A percentile compares a stretch with the other conserved stretches of the same genome.
phyloP scores from a whole-genome alignment of 495 filamentous ascomycete species.

The Xylaria bambusicola region DNA sequence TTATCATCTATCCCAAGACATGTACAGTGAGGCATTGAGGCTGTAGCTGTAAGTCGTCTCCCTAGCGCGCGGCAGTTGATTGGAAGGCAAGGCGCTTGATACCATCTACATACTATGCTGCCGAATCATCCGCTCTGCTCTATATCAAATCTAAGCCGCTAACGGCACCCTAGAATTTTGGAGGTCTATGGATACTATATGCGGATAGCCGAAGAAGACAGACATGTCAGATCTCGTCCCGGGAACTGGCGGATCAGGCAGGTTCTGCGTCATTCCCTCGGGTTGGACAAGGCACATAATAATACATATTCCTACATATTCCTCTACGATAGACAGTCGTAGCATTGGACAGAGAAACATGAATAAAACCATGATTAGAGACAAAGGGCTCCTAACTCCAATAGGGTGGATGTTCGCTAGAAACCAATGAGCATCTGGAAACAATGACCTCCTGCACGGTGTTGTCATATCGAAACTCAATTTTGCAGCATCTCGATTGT shows the following conservation, averaged over 20 bases:
- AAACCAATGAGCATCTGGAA: too few relatives aligned
- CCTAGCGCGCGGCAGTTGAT: constrained; percentile 19
- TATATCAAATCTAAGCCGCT: constrained; percentile 1
- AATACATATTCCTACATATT: neutral
- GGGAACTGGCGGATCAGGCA: constrained; percentile 10
- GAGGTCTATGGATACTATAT: neutral
- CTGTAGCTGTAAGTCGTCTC: constrained; percentile 11
- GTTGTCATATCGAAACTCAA: neutral
- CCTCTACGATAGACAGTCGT: neutral
- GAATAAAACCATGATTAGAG: neutral
- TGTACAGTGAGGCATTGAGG: constrained; percentile 4
- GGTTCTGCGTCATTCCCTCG: constrained; percentile 8
- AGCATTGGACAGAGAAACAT: neutral
- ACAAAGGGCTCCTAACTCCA: neutral
- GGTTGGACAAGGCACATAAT: neutral
- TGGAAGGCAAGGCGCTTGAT: neutral
- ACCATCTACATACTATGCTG: neutral
- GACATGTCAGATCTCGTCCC: constrained; percentile 20
- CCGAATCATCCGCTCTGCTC: constrained; percentile 3
- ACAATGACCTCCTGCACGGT: too few relatives aligned
- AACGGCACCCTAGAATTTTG: constrained; percentile 1
- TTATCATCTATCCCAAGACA: neutral
- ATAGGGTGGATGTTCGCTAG: too few relatives aligned
- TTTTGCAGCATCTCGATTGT: neutral
- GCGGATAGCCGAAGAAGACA: constrained; percentile 17